Conservation (phyloP, 805 yeast species). For the Debaryomyces prosopidis region DNA sequence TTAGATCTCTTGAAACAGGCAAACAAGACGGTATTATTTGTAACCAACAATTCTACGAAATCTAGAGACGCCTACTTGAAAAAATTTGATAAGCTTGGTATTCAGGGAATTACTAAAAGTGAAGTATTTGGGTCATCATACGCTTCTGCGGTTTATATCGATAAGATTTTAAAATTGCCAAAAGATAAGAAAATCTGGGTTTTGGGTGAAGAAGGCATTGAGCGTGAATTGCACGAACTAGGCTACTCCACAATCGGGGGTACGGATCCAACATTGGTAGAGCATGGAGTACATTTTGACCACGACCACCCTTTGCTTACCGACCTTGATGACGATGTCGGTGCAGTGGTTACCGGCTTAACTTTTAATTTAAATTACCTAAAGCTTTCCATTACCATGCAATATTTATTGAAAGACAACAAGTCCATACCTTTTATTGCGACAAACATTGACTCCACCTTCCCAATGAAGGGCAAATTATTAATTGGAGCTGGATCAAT, state of each 20-base stretch:
- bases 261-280: constrained; percentile 57
- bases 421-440: constrained; percentile 77
- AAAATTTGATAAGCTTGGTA: constrained; percentile 65
- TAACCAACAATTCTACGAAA: constrained; percentile 94
- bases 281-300: constrained; percentile 51
- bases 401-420: constrained; percentile 62
- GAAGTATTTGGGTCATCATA: constrained; percentile 92
- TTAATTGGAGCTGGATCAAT: constrained; percentile 96
- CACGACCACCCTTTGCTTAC: constrained; percentile 54
- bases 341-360: constrained; percentile 88
- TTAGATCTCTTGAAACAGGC: constrained; percentile 52
- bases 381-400: constrained; percentile 77
- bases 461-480: constrained; percentile 81
- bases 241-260: constrained; percentile 87
- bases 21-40: constrained; percentile 78
- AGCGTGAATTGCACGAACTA: constrained; percentile 68
- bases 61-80: constrained; percentile 73
- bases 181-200: constrained; percentile 82
- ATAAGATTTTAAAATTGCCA: constrained; percentile 72
- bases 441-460: constrained; percentile 93
- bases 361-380: constrained; percentile 77
- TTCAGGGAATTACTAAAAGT: constrained; percentile 49
- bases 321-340: constrained; percentile 70
- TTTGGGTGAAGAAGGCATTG: constrained; percentile 85
- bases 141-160: constrained; percentile 85